These are phyloP conservation scores for Allomyces arbusculus DNA, from an alignment of 192 early-diverging fungal species.

Conservation along the genomic window DNA sequence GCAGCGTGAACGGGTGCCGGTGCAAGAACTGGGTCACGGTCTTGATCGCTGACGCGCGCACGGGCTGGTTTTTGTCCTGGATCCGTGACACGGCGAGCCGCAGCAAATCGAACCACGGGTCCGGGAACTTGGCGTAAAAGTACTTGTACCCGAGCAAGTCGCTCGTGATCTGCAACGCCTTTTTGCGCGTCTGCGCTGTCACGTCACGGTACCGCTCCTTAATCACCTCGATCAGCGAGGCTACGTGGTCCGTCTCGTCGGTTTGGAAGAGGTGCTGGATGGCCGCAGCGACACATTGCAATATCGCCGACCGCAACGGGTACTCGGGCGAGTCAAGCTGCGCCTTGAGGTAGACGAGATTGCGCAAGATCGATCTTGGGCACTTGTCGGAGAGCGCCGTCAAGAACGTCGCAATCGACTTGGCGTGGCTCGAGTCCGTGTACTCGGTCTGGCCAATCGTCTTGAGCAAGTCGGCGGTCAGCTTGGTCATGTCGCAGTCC, in stretches of 20 bases:
- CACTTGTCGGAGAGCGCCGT: slow-evolving; percentile 47
- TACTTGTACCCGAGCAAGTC: slow-evolving; percentile 48
- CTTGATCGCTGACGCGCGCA: slow-evolving; percentile 80
- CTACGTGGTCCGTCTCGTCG: slow-evolving; percentile 33
- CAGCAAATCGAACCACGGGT: slow-evolving; percentile 46
- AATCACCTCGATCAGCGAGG: slow-evolving; percentile 74
- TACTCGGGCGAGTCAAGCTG: slow-evolving; percentile 61
- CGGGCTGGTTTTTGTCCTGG: slow-evolving; percentile 73
- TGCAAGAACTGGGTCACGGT: slow-evolving; percentile 57
- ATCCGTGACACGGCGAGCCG: slow-evolving; percentile 52
- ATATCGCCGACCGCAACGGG: slow-evolving; percentile 60
- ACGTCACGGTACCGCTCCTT: slow-evolving; percentile 79
- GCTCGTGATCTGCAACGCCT: slow-evolving; percentile 65
- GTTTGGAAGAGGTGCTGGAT: slow-evolving; percentile 50
- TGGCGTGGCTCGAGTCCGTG: neutral
- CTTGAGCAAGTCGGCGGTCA: slow-evolving; percentile 51
- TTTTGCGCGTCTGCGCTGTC: slow-evolving; percentile 66
- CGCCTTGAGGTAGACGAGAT: slow-evolving; percentile 66
- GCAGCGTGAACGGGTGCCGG: slow-evolving; percentile 73
- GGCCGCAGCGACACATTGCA: slow-evolving; percentile 76
- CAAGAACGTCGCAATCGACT: slow-evolving; percentile 2
- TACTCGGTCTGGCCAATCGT: slow-evolving; percentile 40
- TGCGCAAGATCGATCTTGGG: slow-evolving; percentile 66
- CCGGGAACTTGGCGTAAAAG: slow-evolving; percentile 42
- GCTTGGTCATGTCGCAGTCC: slow-evolving; percentile 37